Evolutionary conservation across 2,329 filamentous ascomycete species (phyloP).

Genomic region (Didymella sp.): DNA sequence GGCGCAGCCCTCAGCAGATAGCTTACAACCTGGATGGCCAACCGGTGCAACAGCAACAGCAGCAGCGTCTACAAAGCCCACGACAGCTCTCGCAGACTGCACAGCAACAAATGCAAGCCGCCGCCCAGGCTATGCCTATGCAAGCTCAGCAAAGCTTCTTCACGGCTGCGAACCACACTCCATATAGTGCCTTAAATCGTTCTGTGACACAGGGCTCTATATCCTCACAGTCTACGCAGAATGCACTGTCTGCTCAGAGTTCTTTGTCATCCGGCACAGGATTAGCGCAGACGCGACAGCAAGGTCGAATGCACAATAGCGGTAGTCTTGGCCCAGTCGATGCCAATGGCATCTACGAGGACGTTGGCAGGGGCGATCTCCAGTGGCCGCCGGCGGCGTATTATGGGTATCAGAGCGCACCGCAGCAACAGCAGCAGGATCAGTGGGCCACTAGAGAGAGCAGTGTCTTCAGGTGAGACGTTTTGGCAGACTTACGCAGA

Average conservation of each 20-base stretch:
- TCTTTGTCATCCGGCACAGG: neutral
- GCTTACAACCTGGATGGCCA: constrained; percentile 28
- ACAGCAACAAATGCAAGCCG: constrained; percentile 32
- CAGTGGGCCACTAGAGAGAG: constrained; percentile 36
- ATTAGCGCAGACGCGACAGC: constrained; percentile 28
- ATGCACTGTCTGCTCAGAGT: constrained; percentile 17
- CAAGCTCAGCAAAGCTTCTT: constrained; percentile 29
- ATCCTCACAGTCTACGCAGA: constrained; percentile 24
- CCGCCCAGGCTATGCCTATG: constrained; percentile 32
- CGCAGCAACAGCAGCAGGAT: constrained; percentile 29
- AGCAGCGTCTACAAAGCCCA: constrained; percentile 22
- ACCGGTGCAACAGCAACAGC: constrained; percentile 29
- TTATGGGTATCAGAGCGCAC: constrained; percentile 35
- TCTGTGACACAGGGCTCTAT: constrained; percentile 30
- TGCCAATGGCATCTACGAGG: constrained; percentile 28
- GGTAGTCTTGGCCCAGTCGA: constrained; percentile 26
- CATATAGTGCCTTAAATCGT: constrained; percentile 34
- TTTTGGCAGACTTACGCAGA: neutral
- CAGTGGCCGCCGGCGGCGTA: constrained; percentile 34
- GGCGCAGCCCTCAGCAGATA: constrained; percentile 30
- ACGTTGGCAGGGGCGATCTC: constrained; percentile 29
- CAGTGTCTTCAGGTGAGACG: constrained; percentile 33
- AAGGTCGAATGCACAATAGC: constrained; percentile 23
- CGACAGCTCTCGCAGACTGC: constrained; percentile 29
- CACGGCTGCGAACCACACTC: constrained; percentile 29